phyloP scores from a whole-genome alignment of 2,329 filamentous ascomycete genomes.

The Penicillium sp. region DNA sequence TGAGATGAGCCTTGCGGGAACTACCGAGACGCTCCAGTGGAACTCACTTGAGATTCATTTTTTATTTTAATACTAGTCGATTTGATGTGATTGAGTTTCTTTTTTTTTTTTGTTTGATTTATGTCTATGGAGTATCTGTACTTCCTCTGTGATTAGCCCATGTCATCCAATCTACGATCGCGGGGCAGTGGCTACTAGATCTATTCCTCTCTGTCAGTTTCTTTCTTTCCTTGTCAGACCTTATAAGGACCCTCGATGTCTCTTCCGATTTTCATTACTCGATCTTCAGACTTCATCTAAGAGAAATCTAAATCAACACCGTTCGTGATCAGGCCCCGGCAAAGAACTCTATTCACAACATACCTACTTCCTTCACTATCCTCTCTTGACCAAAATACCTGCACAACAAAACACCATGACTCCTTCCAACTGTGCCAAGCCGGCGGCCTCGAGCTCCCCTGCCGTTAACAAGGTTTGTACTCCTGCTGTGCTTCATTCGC shows the following conservation, averaged over 20 bases:
- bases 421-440: slow-evolving; percentile 1
- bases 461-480: slow-evolving; percentile 19
- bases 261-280: neutral
- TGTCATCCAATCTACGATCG: slow-evolving; percentile 2
- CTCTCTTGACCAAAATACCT: neutral
- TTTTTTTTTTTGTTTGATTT: neutral
- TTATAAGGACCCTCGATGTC: slow-evolving; percentile 3
- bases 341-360: neutral
- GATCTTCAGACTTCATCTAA: neutral
- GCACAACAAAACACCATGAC: slow-evolving; percentile 10
- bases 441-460: slow-evolving; percentile 12
- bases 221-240: neutral
- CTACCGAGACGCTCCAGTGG: slow-evolving; percentile 14
- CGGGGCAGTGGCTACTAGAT: slow-evolving; percentile 5
- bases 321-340: neutral
- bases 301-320: neutral
- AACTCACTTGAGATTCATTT: neutral
- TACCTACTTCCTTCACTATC: neutral
- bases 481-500: neutral
- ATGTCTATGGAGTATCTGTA: neutral
- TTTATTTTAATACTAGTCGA: neutral
- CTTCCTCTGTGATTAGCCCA: neutral
- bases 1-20: slow-evolving; percentile 6
- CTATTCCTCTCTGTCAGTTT: neutral
- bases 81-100: neutral